Base-by-base conservation (phyloP, 1,284 basidiomycete species). In the Austroboletus niveus region DNA sequence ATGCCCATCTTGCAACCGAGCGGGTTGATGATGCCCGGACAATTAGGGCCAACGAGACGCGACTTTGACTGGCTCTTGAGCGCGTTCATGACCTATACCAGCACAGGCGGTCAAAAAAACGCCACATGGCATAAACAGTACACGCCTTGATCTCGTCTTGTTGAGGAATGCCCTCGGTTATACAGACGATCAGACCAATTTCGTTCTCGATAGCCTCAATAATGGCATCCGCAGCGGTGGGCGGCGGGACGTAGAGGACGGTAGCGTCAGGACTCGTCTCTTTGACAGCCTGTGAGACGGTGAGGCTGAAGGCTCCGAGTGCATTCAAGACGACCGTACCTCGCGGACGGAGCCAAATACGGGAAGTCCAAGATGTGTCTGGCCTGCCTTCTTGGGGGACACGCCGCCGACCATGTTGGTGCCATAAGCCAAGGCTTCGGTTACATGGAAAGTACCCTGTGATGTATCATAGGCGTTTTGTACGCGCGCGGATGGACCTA, bases 1-100 rank as follows among this genome's bases (percentile, higher is more conserved):
- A 99, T 99, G 56, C 97, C 97, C 85, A 99, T 98, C 80, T 99
- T 99, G 80, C 97, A 99, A 15, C 96, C 96, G 51, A 90, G 81
- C 29, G 94, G 93, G 69, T 95, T 94, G 68, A 99, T 98, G 65
- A 99, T 87, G 70, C 97, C 97, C 5, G 97, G 97, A 75, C 97
- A 99, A 75, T 99, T 99, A 42, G 94, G 94, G 31, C 94, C 94
- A 47, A 97, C 90, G 61, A 99, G 87, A 62, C 97, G 87, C 54
- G 93, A 96, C 68, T 92, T 94, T 59, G 86, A 93, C 73, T 99
- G 97, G 68, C 86, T 89, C 70, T 90, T 92, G 62, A 99, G 82
- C 15, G 93, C 97, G 68, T 97, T 89, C 75, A 92, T 87, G 60
- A 99, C 89, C 89, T 92, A 59, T 11, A 47, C 46, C 53, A 32